Evolutionary conservation across 768 basidiomycete genomes (phyloP).

Genomic region (Termitomyces sp.): DNA sequence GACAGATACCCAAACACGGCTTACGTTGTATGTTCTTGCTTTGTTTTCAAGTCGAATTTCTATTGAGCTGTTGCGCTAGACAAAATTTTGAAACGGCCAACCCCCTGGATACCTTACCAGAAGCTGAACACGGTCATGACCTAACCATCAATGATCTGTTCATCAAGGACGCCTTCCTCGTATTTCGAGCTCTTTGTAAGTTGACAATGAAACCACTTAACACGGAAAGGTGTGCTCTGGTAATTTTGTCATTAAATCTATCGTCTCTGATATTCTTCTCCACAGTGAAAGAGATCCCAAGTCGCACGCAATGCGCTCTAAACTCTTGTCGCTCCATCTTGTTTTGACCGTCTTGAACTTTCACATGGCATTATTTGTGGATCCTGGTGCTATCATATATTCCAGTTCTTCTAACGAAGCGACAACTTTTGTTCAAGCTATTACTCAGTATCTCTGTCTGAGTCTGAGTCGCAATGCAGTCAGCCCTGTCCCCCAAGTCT

Average conservation of each 20-base stretch:
- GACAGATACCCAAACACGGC: neutral
- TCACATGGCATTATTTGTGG: conserved; percentile 87
- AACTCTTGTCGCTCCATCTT: conserved; percentile 90
- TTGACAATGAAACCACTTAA: conserved; percentile 97
- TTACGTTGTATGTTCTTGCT: conserved; percentile 16
- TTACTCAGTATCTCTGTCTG: conserved; percentile 94
- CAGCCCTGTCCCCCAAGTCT: conserved; percentile 92
- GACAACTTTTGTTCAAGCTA: conserved; percentile 86
- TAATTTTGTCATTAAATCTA: neutral
- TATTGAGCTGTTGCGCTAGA: conserved; percentile 19
- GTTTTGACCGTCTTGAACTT: conserved; percentile 90
- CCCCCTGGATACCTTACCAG: conserved; percentile 31
- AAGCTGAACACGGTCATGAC: conserved; percentile 36
- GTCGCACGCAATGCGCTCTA: conserved; percentile 97
- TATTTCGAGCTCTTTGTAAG: conserved; percentile 96
- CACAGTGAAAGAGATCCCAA: conserved; percentile 89
- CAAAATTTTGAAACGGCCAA: conserved; percentile 33
- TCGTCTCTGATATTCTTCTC: neutral
- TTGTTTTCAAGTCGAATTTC: neutral
- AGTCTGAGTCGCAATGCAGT: conserved; percentile 93
- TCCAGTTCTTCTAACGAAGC: conserved; percentile 87
- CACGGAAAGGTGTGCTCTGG: conserved; percentile 71
- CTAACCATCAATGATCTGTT: conserved; percentile 85
- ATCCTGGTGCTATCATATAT: conserved; percentile 86
- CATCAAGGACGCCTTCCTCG: conserved; percentile 96